A percentile compares a stretch with the other conserved stretches of the same genome.
Conservation (phyloP, 768 basidiomycete species). For the Naganishia friedmannii region DNA sequence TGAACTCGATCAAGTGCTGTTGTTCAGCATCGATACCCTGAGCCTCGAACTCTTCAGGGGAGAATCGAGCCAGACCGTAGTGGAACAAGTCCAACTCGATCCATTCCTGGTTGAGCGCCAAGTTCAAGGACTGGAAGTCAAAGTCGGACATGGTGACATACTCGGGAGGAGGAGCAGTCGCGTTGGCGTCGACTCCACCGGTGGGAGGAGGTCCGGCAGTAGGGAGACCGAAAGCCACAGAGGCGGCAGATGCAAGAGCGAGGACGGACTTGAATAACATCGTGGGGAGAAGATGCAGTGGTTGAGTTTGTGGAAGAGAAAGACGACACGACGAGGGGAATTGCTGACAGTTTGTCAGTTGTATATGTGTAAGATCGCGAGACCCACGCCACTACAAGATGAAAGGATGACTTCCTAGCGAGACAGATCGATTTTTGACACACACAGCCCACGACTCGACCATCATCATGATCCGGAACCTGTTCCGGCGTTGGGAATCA, state of each 20-base stretch:
- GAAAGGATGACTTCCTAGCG: too few species aligned
- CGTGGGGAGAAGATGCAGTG: neutral
- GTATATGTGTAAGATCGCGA: too few species aligned
- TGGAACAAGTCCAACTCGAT: constrained; percentile 60
- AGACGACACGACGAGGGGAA: neutral
- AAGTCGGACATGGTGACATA: constrained; percentile 50
- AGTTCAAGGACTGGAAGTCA: constrained; percentile 60
- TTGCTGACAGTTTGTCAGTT: neutral
- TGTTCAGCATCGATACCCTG: constrained; percentile 61
- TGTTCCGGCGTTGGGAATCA: too few species aligned
- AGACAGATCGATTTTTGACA: too few species aligned
- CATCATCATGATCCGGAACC: too few species aligned
- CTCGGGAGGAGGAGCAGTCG: constrained; percentile 47
- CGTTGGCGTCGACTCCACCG: constrained; percentile 47
- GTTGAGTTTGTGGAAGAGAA: neutral
- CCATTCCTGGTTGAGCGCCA: constrained; percentile 60
- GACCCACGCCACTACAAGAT: too few species aligned
- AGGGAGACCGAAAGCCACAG: constrained; percentile 33
- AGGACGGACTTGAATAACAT: constrained; percentile 28
- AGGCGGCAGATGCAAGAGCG: constrained; percentile 28
- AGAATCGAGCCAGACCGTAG: constrained; percentile 60
- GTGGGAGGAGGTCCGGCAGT: constrained; percentile 40
- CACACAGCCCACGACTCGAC: too few species aligned
- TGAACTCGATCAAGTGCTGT: constrained; percentile 61
- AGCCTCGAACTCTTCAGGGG: constrained; percentile 59